phyloP scores from a whole-genome alignment of 371 early-diverging fungal genomes.

The Syncephalastrum sp. region DNA sequence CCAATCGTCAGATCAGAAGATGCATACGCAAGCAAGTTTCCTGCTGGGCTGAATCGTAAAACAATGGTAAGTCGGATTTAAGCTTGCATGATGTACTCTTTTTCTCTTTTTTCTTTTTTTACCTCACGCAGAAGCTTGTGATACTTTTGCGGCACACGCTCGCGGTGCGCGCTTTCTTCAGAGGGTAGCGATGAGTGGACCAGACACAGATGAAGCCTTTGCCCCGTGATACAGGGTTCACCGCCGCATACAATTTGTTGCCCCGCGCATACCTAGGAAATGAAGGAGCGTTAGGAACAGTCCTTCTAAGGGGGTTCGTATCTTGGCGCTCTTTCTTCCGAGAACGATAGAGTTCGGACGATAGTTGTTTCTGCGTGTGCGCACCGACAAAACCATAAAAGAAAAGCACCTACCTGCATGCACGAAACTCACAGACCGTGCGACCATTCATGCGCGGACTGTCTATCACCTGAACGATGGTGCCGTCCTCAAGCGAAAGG shows the following conservation, averaged over 20 bases:
- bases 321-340: not conserved
- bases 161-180: constrained; percentile 24
- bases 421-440: constrained; percentile 45
- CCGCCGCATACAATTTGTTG: constrained; percentile 33
- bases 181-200: constrained; percentile 22
- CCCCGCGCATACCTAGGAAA: constrained; percentile 2
- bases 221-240: constrained; percentile 31
- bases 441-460: constrained; percentile 55
- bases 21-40: constrained; percentile 60
- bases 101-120: constrained; percentile 9
- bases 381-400: not conserved
- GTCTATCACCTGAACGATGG: constrained; percentile 57
- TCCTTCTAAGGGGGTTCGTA: too few relatives aligned
- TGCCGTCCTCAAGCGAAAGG: constrained; percentile 48
- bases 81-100: not conserved
- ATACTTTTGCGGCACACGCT: constrained; percentile 36
- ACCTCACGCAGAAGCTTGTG: constrained; percentile 37
- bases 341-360: not conserved
- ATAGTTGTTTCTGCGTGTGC: too few relatives aligned
- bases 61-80: constrained; percentile 6
- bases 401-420: constrained; percentile 35
- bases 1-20: constrained; percentile 56
- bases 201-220: constrained; percentile 37
- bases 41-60: constrained; percentile 41
- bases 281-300: not conserved